These are phyloP conservation scores for Akanthomyces dipterigenus DNA, from an alignment of 2,329 filamentous ascomycete species.

Conservation along the genomic window DNA sequence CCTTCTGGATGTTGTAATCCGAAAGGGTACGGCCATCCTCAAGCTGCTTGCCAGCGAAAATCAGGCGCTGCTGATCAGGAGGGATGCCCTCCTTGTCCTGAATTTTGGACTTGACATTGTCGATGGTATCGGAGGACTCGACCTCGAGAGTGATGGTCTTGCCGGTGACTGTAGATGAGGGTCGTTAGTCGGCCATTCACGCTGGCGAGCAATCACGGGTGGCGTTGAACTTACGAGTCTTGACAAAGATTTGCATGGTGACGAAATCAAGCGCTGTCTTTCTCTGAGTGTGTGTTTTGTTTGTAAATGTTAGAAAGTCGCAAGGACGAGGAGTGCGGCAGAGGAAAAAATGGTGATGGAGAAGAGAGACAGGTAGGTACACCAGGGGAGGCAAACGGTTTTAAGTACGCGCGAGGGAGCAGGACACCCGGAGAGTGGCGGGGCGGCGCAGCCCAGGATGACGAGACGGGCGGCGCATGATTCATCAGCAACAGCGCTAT, in stretches of 20 bases:
- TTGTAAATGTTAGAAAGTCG: background rate
- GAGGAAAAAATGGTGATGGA: conserved; percentile 13
- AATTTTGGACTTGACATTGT: conserved; percentile 96
- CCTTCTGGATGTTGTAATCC: conserved; percentile 96
- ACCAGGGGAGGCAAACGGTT: conserved; percentile 20
- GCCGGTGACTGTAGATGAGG: conserved; percentile 56
- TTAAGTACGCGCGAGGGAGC: conserved; percentile 24
- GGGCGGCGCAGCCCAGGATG: conserved; percentile 22
- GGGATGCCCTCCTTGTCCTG: conserved; percentile 98
- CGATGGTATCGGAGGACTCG: conserved; percentile 83
- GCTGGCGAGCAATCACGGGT: conserved; percentile 2
- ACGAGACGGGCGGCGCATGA: conserved; percentile 25
- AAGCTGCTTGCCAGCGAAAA: conserved; percentile 93
- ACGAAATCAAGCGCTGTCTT: background rate
- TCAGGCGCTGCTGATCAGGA: conserved; percentile 89
- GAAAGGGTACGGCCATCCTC: conserved; percentile 86
- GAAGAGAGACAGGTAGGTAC: conserved; percentile 14
- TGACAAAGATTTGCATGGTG: conserved; percentile 94
- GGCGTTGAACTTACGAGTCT: conserved; percentile 66
- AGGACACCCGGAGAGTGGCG: conserved; percentile 25
- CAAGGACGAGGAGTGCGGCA: conserved; percentile 8
- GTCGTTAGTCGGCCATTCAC: conserved; percentile 17
- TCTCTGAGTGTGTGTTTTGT: background rate
- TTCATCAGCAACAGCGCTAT: conserved; percentile 28
- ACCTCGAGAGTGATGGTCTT: conserved; percentile 55